Evolutionary conservation across 208 protist genomes (phyloP), one percentile per base, ranked within the genome.

Genomic region (Jaenimonas drosophilae): DNA sequence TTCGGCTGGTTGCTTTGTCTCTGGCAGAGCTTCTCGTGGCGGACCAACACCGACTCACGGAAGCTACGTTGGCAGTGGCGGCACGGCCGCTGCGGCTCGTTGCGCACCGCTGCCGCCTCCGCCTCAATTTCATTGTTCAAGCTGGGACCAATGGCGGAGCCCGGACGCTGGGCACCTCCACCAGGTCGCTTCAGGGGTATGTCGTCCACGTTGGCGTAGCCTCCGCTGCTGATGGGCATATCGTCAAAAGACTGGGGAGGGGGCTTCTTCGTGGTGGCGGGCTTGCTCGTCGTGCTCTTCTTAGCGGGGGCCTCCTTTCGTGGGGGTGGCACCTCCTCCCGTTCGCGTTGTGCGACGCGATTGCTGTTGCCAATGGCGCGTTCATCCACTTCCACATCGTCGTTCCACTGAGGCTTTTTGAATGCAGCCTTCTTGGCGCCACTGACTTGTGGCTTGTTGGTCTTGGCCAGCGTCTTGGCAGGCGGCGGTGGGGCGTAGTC

Each of bases 21-120:
- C 30, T 36, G 36, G 47, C 85, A 94, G 5, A 71, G 51, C 17
- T 46, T 61, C 58, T 84, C 70, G 60, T 94, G 85, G 0, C 72
- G 60, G 0, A 52, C 1, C 17, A 90, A 48, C 7, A 87, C 54
- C 5, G 81, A 88, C 7, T 55, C 39, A 21, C 77, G 74, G 60
- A 94, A 94, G 43, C 52, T 70, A 14, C 85, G 69, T 2, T 75
- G 75, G 45, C 85, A 94, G 11, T 53, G 49, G 25, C 37, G 38
- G 67, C 83, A 91, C 31, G 64, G 49, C 19, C 44, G 20, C 42
- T 70, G 65, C 25, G 83, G 76, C 52, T 91, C 77, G 20, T 54
- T 49, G 16, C 59, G 49, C 0, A 56, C 56, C n/a, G 67, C 78
- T 16, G 60, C 55, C 3, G 54, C 58, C 55, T 59, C 64, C 1